Base-by-base conservation (phyloP, 805 yeast genomes). In the Zygosaccharomyces siamensis region DNA sequence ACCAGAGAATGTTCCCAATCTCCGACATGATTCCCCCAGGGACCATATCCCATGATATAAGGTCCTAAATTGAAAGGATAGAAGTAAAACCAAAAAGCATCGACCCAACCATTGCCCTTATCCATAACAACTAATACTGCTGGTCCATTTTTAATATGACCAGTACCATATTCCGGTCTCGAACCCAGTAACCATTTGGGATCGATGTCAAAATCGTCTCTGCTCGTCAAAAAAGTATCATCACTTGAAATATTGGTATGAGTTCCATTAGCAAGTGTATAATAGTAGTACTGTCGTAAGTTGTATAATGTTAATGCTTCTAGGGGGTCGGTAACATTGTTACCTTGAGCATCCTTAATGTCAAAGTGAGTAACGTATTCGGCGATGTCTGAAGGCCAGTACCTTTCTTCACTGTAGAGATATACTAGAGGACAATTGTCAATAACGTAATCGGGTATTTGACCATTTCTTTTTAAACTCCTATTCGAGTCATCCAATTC, bases 1-100 rank as follows among this genome's bases (percentile, higher is more conserved):
- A 89, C 92, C 31, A 92, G 69, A 1, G 95, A 81, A 66, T 92
- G 99, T 59, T 92, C 99, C 99, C 99, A 92, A 70, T 92, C 99
- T 5, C 98, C 99, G 30, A 93, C 81, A 63, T 92, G 99, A 64
- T 92, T 86, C 0, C 99, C 99, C 72, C 85, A 93, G 0, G 99
- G 99, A 0, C 99, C 99, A 32, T 79, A 78, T 2, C 98, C 98
- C 97, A 92, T 89, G 7, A 92, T 97, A 69, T 83, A 92, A 0
- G 99, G 97, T 0, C 99, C 99, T 55, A 87, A 72, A 63, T 92
- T 92, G 72, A 92, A 92, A 1, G 96, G 84, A 64, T 93, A 92
- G 63, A 92, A 92, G 63, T 88, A 90, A 66, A 92, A 93, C 97
- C 98, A 92, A 64, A 79, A 92, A 0, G 97, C 88, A 64, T 92